Conservation (phyloP, 306 rosid species). For the Styphnolobium japonicum region DNA sequence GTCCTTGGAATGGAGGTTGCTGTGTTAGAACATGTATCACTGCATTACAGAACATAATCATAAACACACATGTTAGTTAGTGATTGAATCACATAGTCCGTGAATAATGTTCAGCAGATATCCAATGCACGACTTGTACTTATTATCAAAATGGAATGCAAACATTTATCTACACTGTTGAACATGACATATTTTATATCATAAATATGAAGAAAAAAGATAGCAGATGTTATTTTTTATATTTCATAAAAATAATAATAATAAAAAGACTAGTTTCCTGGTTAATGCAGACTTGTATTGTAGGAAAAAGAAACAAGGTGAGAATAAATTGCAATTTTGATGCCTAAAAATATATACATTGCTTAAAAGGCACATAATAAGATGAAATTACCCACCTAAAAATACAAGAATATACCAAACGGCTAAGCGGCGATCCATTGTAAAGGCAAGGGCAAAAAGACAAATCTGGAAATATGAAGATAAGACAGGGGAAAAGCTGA, state of each 20-base stretch:
- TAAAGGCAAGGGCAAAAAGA: slow-evolving; percentile 60
- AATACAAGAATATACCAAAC: slow-evolving; percentile 69
- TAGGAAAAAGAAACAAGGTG: slow-evolving; percentile 4
- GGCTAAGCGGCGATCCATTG: slow-evolving; percentile 77
- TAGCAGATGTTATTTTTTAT: background rate
- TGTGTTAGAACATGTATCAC: slow-evolving; percentile 71
- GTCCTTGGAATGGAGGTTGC: slow-evolving; percentile 68
- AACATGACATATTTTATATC: slow-evolving; percentile 8
- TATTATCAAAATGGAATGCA: background rate
- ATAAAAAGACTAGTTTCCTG: background rate
- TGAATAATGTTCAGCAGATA: slow-evolving; percentile 6
- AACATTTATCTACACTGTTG: background rate
- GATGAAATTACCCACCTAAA: slow-evolving; percentile 54
- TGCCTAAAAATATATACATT: background rate
- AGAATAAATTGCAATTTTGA: background rate
- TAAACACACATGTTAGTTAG: slow-evolving; percentile 1
- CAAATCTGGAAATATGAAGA: slow-evolving; percentile 58
- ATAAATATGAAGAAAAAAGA: background rate
- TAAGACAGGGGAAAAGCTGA: slow-evolving; percentile 16
- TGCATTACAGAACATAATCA: slow-evolving; percentile 40
- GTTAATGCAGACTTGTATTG: background rate
- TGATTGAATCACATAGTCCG: slow-evolving; percentile 4
- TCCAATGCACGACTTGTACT: background rate
- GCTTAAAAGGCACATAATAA: background rate
- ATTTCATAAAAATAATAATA: too few species aligned